Conservation (phyloP, 1,284 basidiomycete genomes). For the Sphaerobolus stellatus region DNA sequence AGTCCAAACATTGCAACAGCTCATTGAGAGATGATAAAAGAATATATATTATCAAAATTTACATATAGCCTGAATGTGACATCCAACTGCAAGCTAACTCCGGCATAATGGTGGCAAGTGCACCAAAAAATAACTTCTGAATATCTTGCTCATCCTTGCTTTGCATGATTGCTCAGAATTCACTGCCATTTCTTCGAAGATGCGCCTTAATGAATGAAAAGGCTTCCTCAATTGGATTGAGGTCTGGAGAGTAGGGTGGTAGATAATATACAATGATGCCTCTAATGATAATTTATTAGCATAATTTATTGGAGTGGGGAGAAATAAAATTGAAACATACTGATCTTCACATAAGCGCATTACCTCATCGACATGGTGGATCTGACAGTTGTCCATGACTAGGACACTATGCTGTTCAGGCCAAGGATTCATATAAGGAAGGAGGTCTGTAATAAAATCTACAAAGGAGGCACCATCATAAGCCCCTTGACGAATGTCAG, state of each 20-base stretch:
- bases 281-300: not conserved
- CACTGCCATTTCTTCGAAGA: not conserved
- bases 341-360: constrained; percentile 19
- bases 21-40: no score
- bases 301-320: no score
- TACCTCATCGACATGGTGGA: constrained; percentile 26
- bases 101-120: not conserved
- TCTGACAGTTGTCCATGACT: constrained; percentile 32
- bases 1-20: no score
- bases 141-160: not conserved
- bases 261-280: not conserved
- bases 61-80: not conserved
- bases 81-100: not conserved
- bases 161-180: not conserved
- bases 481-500: not conserved
- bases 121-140: not conserved
- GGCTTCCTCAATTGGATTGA: not conserved
- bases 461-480: not conserved
- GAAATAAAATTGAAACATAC: constrained; percentile 2
- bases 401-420: constrained; percentile 29
- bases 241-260: not conserved
- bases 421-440: constrained; percentile 27
- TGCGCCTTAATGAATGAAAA: not conserved
- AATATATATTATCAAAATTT: no score
- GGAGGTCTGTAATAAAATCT: constrained; percentile 15